Conservation (phyloP, 106 monocot species). For the Dendrobium nobile region DNA sequence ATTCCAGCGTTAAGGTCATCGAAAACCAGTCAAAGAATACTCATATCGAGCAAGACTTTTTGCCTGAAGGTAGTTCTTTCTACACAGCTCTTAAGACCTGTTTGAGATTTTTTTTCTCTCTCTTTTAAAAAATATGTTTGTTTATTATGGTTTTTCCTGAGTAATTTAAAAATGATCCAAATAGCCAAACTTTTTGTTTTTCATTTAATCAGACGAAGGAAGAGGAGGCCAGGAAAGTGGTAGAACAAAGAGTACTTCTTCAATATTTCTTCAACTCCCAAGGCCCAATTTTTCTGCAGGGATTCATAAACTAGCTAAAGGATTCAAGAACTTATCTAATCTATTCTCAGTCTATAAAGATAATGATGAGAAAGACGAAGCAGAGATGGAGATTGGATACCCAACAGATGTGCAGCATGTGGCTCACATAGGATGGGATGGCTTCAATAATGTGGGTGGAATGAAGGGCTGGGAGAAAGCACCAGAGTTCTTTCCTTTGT, state of each 20-base stretch:
- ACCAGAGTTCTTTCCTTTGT: conserved; percentile 21
- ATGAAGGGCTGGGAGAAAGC: conserved; percentile 32
- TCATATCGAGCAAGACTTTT: conserved; percentile 13
- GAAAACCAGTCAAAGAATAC: conserved; percentile 27
- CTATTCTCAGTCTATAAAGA: conserved; percentile 36
- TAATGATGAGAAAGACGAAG: conserved; percentile 45
- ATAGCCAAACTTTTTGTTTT: too few species aligned
- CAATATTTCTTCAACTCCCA: conserved; percentile 11
- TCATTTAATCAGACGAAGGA: neutral
- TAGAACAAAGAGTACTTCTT: conserved; percentile 19
- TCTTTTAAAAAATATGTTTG: neutral
- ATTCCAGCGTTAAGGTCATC: conserved; percentile 53
- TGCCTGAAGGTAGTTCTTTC: conserved; percentile 14
- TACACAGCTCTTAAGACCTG: neutral
- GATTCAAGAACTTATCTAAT: conserved; percentile 57
- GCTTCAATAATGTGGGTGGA: conserved; percentile 18
- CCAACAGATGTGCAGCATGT: conserved; percentile 70
- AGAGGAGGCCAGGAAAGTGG: neutral
- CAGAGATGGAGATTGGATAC: conserved; percentile 45
- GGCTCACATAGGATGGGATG: conserved; percentile 60
- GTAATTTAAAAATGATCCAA: too few species aligned
- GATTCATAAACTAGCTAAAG: conserved; percentile 42
- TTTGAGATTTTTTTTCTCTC: neutral
- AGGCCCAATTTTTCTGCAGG: conserved; percentile 19
- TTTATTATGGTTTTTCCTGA: neutral